Conservation (phyloP, 805 yeast genomes). For the Candida nemodendra region DNA sequence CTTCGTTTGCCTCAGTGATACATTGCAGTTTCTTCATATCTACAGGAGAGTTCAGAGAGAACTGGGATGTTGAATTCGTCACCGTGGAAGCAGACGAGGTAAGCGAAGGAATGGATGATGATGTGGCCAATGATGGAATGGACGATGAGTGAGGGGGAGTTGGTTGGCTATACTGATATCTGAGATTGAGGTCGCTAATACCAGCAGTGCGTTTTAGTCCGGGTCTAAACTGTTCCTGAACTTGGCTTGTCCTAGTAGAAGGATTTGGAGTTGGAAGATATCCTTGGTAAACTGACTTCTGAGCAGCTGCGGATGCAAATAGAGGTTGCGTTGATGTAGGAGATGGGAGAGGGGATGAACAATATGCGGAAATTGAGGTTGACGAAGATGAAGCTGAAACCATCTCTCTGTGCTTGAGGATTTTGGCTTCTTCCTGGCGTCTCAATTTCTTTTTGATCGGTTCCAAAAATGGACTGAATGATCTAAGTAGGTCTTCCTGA, state of each 20-base stretch:
- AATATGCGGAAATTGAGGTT: neutral
- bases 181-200: conserved; percentile 13
- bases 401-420: conserved; percentile 13
- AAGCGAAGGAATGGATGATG: conserved; percentile 37
- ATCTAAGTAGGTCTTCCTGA: conserved; percentile 65
- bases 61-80: conserved; percentile 27
- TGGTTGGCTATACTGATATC: conserved; percentile 8
- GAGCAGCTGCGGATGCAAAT: conserved; percentile 8
- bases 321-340: conserved; percentile 12
- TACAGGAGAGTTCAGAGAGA: conserved; percentile 7
- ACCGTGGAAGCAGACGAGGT: conserved; percentile 35
- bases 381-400: conserved; percentile 5
- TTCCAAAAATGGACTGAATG: conserved; percentile 70
- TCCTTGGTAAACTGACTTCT: conserved; percentile 10
- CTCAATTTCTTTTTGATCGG: conserved; percentile 62
- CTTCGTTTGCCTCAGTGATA: conserved; percentile 4
- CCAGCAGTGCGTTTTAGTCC: conserved; percentile 16
- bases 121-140: conserved; percentile 32
- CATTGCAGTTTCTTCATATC: conserved; percentile 6
- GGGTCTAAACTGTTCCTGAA: neutral
- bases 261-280: conserved; percentile 14
- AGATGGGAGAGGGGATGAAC: conserved; percentile 3
- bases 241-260: conserved; percentile 7
- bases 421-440: conserved; percentile 19
- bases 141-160: conserved; percentile 17